Conservation (phyloP, 2,329 filamentous ascomycete species). For the Didymella glomerata region DNA sequence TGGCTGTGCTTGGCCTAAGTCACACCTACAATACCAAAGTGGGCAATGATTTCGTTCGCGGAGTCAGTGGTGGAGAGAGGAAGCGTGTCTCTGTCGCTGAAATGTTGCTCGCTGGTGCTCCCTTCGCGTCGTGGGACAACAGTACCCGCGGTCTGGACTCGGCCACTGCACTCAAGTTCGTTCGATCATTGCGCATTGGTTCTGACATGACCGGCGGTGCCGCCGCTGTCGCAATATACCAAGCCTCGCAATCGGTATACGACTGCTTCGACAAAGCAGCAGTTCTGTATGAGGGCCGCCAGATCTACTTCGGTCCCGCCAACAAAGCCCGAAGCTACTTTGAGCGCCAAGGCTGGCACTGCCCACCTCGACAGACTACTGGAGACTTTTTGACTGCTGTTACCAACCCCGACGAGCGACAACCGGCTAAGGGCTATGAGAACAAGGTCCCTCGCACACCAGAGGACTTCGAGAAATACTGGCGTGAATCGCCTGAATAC, state of each 20-base stretch:
- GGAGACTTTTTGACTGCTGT: slow-evolving; percentile 81
- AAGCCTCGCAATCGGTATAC: slow-evolving; percentile 61
- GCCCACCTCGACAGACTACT: slow-evolving; percentile 72
- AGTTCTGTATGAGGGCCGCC: slow-evolving; percentile 77
- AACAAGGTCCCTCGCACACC: slow-evolving; percentile 58
- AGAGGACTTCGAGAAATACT: slow-evolving; percentile 59
- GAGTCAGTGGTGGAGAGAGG: slow-evolving; percentile 68
- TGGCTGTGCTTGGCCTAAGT: slow-evolving; percentile 62
- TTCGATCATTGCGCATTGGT: slow-evolving; percentile 58
- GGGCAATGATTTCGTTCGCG: slow-evolving; percentile 67
- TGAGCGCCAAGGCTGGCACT: slow-evolving; percentile 72
- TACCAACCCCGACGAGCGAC: slow-evolving; percentile 60
- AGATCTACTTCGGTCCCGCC: slow-evolving; percentile 78
- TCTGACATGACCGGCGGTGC: slow-evolving; percentile 60
- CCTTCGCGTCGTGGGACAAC: slow-evolving; percentile 58
- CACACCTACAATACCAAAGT: slow-evolving; percentile 66
- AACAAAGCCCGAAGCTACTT: slow-evolving; percentile 70
- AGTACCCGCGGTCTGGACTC: slow-evolving; percentile 52
- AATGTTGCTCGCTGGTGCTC: slow-evolving; percentile 52
- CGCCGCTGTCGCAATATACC: slow-evolving; percentile 67
- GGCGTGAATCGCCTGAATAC: slow-evolving; percentile 62
- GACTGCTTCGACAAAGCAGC: slow-evolving; percentile 76
- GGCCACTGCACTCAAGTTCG: slow-evolving; percentile 66
- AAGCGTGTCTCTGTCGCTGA: slow-evolving; percentile 71
- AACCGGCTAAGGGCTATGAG: slow-evolving; percentile 54